phyloP scores from a whole-genome alignment of 306 rosid species.

The Alnus glutinosa region DNA sequence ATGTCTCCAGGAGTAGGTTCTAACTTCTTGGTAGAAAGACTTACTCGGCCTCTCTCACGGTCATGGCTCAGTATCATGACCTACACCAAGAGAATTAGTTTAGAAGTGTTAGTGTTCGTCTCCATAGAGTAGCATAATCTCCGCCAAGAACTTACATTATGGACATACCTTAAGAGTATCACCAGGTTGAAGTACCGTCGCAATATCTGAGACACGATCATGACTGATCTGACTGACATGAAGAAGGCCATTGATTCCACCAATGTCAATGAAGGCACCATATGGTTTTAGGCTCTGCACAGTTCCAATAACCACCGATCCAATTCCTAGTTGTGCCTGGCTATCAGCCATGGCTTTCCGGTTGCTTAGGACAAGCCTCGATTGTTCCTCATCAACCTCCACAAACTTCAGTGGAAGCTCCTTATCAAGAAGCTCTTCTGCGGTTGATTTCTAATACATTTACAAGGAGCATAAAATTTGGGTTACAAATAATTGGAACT shows the following conservation, averaged over 20 bases:
- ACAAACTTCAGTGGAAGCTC: slow-evolving; percentile 94
- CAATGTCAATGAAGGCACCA: slow-evolving; percentile 95
- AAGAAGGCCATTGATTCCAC: slow-evolving; percentile 97
- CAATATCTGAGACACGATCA: slow-evolving; percentile 86
- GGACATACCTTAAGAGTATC: slow-evolving; percentile 80
- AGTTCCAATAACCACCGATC: slow-evolving; percentile 87
- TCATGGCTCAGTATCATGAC: slow-evolving; percentile 98
- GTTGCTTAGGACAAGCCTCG: slow-evolving; percentile 91
- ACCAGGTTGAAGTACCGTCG: slow-evolving; percentile 91
- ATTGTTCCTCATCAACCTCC: slow-evolving; percentile 93
- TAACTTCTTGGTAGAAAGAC: slow-evolving; percentile 94
- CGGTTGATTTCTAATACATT: slow-evolving; percentile 58
- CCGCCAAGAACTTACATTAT: slow-evolving; percentile 16
- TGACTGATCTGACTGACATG: slow-evolving; percentile 99
- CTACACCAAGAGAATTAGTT: slow-evolving; percentile 45
- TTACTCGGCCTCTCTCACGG: slow-evolving; percentile 87
- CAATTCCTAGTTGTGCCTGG: slow-evolving; percentile 97
- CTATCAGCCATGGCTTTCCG: slow-evolving; percentile 95
- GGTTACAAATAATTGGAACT: background rate
- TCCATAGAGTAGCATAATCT: slow-evolving; percentile 10
- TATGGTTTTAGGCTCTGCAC: slow-evolving; percentile 96
- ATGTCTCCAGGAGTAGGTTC: slow-evolving; percentile 99
- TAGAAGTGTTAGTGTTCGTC: slow-evolving; percentile 7
- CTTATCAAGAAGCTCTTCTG: slow-evolving; percentile 83
- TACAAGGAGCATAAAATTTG: slow-evolving; percentile 15